Conservation (phyloP, 2,329 filamentous ascomycete genomes). For the Scedosporium minutisporum region DNA sequence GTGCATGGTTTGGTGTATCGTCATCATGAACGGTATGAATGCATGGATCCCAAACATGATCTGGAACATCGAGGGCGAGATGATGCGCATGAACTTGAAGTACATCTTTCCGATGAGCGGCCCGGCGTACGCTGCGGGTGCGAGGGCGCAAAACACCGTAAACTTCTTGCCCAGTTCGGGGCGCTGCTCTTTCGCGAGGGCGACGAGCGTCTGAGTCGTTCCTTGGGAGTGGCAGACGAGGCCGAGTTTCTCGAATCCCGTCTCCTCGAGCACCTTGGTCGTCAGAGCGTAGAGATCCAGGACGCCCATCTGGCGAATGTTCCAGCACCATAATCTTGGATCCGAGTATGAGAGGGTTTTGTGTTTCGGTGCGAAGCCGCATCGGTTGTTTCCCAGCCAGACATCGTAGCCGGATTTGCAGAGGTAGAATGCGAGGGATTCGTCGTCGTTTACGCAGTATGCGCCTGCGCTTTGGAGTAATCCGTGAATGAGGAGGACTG, state of each 20-base stretch:
- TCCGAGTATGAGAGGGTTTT: slow-evolving; percentile 60
- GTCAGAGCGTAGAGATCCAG: slow-evolving; percentile 77
- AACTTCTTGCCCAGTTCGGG: slow-evolving; percentile 75
- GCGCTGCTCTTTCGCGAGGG: slow-evolving; percentile 79
- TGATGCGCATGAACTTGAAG: slow-evolving; percentile 81
- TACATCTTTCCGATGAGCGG: slow-evolving; percentile 78
- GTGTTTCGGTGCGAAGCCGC: slow-evolving; percentile 74
- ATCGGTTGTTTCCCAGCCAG: slow-evolving; percentile 91
- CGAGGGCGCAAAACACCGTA: slow-evolving; percentile 82
- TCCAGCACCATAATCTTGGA: slow-evolving; percentile 95
- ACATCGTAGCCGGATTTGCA: slow-evolving; percentile 90
- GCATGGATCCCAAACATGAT: slow-evolving; percentile 83
- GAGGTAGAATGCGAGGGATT: slow-evolving; percentile 82
- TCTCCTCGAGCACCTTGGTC: slow-evolving; percentile 70
- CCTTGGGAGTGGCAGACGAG: slow-evolving; percentile 85
- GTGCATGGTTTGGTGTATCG: slow-evolving; percentile 60
- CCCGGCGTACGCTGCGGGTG: slow-evolving; percentile 83
- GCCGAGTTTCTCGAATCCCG: slow-evolving; percentile 72
- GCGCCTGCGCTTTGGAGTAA: slow-evolving; percentile 80
- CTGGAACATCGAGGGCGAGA: slow-evolving; percentile 67
- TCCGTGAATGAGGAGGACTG: slow-evolving; percentile 79
- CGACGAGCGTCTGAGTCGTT: slow-evolving; percentile 79
- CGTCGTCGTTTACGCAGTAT: slow-evolving; percentile 83
- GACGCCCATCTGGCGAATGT: slow-evolving; percentile 86
- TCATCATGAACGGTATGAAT: slow-evolving; percentile 92